phyloP scores from a whole-genome alignment of 257 asterid species.

The Fraxinus excelsior region DNA sequence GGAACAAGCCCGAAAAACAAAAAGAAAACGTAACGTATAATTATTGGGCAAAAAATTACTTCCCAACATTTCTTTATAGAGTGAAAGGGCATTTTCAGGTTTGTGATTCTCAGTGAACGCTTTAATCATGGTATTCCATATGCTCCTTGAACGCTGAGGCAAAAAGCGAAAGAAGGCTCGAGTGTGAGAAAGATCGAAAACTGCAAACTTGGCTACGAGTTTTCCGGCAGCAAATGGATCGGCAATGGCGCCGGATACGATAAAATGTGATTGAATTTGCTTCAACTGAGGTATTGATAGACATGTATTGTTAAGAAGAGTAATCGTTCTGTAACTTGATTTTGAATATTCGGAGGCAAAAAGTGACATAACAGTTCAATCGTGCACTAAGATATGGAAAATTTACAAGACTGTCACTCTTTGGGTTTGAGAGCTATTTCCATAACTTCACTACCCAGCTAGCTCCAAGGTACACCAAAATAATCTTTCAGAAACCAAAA shows the following conservation, averaged over 20 bases:
- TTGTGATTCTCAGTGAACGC: slow-evolving; percentile 40
- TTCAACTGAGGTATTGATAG: slow-evolving; percentile 42
- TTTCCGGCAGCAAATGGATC: slow-evolving; percentile 36
- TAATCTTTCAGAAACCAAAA: too few species aligned
- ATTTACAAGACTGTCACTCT: too few species aligned
- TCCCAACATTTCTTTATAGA: slow-evolving; percentile 46
- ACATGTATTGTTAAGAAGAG: slow-evolving; percentile 22
- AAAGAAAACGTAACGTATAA: slow-evolving; percentile 58
- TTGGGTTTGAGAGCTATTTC: too few species aligned
- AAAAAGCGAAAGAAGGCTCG: slow-evolving; percentile 30
- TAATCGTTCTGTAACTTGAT: slow-evolving; percentile 26
- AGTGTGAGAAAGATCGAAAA: slow-evolving; percentile 26
- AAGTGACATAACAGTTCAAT: slow-evolving; percentile 27
- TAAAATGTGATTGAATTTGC: slow-evolving; percentile 53
- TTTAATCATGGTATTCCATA: slow-evolving; percentile 49
- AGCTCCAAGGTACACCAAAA: too few species aligned
- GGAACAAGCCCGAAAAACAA: slow-evolving; percentile 49
- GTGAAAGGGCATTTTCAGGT: slow-evolving; percentile 34
- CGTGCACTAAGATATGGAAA: background rate
- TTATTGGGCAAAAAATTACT: slow-evolving; percentile 40
- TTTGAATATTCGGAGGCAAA: slow-evolving; percentile 34
- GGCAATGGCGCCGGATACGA: slow-evolving; percentile 38
- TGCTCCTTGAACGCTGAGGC: slow-evolving; percentile 30
- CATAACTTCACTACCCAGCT: too few species aligned
- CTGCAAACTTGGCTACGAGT: slow-evolving; percentile 37